A percentile compares a stretch with the other conserved stretches of the same genome.
These are phyloP conservation scores for Trichocladium uniseriatum DNA, from an alignment of 495 filamentous ascomycete genomes.

Conservation along the genomic window DNA sequence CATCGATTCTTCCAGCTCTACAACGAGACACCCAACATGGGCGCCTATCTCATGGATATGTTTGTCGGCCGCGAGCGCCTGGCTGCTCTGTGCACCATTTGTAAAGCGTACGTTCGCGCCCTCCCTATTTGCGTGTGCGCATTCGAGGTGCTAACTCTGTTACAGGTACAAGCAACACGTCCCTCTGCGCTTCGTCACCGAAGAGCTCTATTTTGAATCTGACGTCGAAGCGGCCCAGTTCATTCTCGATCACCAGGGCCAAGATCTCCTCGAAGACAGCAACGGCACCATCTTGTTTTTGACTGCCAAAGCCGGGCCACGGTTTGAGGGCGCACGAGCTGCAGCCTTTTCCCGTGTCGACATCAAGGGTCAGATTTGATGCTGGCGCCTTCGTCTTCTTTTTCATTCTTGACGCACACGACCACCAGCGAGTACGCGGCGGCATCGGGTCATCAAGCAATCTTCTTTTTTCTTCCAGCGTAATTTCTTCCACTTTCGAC, in stretches of 20 bases:
- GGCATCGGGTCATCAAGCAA: no score
- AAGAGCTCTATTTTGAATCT: constrained; percentile 91
- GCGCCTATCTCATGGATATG: constrained; percentile 97
- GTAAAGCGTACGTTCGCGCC: constrained; percentile 69
- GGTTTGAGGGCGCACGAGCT: constrained; percentile 64
- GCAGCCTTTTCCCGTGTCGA: constrained; percentile 78
- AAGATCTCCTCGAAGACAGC: constrained; percentile 69
- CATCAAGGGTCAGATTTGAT: constrained; percentile 93
- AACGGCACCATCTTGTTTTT: constrained; percentile 63
- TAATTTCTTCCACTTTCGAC: no score
- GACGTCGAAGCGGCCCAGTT: constrained; percentile 86
- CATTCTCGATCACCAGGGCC: constrained; percentile 65
- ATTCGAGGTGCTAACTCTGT: constrained; percentile 26
- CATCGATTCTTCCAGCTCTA: constrained; percentile 95
- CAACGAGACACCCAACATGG: constrained; percentile 92
- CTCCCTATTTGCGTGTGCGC: not conserved
- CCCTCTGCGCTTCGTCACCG: constrained; percentile 80
- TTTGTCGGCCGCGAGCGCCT: constrained; percentile 91
- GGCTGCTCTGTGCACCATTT: constrained; percentile 78
- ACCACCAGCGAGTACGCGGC: no score
- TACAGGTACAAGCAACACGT: constrained; percentile 82
- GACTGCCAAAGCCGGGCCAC: constrained; percentile 58
- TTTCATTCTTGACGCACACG: not conserved
- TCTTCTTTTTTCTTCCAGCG: no score
- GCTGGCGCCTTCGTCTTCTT: constrained; percentile 5